Conservation (phyloP, 176 grass and related monocot species). For the Puccinellia tenuiflora region DNA sequence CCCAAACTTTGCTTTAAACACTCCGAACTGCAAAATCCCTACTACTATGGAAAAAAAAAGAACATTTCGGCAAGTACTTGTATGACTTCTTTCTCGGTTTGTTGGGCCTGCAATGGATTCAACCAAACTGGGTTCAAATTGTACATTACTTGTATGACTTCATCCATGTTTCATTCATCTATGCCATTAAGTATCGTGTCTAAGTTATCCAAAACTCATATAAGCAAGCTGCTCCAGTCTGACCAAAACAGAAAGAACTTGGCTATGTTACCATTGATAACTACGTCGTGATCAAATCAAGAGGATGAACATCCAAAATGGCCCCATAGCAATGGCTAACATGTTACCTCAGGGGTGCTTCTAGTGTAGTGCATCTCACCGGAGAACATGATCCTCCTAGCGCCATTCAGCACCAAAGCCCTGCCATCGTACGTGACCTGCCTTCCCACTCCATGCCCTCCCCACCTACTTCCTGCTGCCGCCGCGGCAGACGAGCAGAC, state of each 20-base stretch:
- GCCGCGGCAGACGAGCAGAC: not conserved
- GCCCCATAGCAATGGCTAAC: not conserved
- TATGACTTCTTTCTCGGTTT: no score
- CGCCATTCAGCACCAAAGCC: constrained; percentile 55
- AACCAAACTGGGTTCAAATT: no score
- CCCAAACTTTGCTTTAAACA: no score
- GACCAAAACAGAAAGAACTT: not conserved
- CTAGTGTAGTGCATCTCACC: constrained; percentile 79
- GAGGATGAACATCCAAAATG: not conserved
- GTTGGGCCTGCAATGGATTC: no score
- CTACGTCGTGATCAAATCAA: not conserved
- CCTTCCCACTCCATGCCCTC: not conserved
- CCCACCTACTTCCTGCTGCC: not conserved
- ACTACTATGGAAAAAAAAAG: no score
- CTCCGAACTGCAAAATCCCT: no score
- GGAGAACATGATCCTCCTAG: constrained; percentile 53
- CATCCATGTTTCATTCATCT: no score
- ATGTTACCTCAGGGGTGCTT: constrained; percentile 58
- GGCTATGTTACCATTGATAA: not conserved
- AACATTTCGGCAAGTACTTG: no score
- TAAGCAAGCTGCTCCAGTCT: not conserved
- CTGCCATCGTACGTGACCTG: constrained; percentile 43
- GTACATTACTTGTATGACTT: no score
- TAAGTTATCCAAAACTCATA: not conserved
- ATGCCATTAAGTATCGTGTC: not conserved